Percentiles rank a stretch among this genome's conserved stretches.
Evolutionary conservation across 257 asterid genomes (phyloP).

Genomic region (Perilla frutescens): DNA sequence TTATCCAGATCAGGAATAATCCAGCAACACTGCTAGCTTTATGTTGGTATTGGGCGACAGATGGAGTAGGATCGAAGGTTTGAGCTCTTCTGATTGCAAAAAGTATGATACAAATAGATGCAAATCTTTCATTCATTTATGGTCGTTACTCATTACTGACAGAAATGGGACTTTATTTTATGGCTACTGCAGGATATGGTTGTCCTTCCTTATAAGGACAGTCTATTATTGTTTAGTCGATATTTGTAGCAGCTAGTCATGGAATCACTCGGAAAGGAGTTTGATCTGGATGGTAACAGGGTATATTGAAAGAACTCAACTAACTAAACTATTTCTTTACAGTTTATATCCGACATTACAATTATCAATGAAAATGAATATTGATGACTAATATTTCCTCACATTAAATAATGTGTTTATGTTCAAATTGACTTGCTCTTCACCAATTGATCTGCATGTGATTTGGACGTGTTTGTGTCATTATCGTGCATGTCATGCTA

Average conservation of each 20-base stretch:
- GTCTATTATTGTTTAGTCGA: conserved; percentile 89
- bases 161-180: conserved; percentile 15
- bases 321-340: neutral
- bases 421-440: conserved; percentile 6
- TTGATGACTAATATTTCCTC: no score
- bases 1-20: conserved; percentile 74
- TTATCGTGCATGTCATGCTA: no score
- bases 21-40: conserved; percentile 95
- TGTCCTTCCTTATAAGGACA: conserved; percentile 98
- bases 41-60: conserved; percentile 98
- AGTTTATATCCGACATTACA: conserved; percentile 5
- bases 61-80: conserved; percentile 97
- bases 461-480: no score
- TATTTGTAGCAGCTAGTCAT: conserved; percentile 97
- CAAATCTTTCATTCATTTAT: conserved; percentile 3
- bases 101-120: conserved; percentile 22
- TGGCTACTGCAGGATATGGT: conserved; percentile 91
- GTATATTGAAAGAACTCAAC: conserved; percentile 49
- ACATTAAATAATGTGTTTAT: conserved; percentile 1
- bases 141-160: neutral
- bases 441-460: conserved; percentile 3
- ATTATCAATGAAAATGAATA: neutral
- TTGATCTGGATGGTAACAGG: conserved; percentile 95
- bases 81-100: conserved; percentile 34
- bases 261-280: conserved; percentile 99